Evolutionary conservation across 495 filamentous ascomycete species (phyloP).

Genomic region (Astrothelium macrocarpum): DNA sequence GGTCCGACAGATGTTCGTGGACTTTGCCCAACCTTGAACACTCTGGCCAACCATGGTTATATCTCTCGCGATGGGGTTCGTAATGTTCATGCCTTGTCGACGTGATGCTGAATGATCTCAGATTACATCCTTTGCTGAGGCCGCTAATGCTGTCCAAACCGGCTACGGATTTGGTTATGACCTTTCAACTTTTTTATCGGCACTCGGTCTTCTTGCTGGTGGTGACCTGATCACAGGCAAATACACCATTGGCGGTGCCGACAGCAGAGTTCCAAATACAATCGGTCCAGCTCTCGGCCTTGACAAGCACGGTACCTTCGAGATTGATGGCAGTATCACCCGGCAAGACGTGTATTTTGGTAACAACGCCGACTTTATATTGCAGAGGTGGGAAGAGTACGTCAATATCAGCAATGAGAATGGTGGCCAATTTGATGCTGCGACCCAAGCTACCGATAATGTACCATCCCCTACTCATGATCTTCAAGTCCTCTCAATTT

Average conservation of each 20-base stretch:
- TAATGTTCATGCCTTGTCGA: too few relatives aligned
- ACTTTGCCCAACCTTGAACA: conserved; percentile 9
- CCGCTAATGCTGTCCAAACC: conserved; percentile 22
- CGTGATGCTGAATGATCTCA: not conserved
- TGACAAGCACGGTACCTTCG: conserved; percentile 21
- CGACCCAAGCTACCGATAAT: conserved; percentile 14
- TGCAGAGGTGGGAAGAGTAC: conserved; percentile 20
- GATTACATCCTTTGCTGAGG: conserved; percentile 23
- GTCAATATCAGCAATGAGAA: conserved; percentile 15
- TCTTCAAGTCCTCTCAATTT: not conserved
- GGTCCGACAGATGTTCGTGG: conserved; percentile 6
- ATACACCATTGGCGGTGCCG: conserved; percentile 21
- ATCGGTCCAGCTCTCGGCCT: conserved; percentile 20
- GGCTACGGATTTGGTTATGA: conserved; percentile 20
- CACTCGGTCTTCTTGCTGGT: conserved; percentile 21
- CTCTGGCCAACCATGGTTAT: conserved; percentile 13
- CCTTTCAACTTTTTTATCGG: conserved; percentile 20
- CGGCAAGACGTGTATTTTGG: conserved; percentile 23
- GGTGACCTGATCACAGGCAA: conserved; percentile 23
- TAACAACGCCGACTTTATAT: conserved; percentile 23
- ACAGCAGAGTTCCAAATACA: conserved; percentile 21
- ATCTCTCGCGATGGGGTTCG: conserved; percentile 9
- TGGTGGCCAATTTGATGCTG: conserved; percentile 15
- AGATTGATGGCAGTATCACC: conserved; percentile 23
- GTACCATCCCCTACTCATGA: not conserved